These are phyloP conservation scores for Colletotrichum sp. DNA, from an alignment of 2,329 filamentous ascomycete genomes.

Conservation along the genomic window DNA sequence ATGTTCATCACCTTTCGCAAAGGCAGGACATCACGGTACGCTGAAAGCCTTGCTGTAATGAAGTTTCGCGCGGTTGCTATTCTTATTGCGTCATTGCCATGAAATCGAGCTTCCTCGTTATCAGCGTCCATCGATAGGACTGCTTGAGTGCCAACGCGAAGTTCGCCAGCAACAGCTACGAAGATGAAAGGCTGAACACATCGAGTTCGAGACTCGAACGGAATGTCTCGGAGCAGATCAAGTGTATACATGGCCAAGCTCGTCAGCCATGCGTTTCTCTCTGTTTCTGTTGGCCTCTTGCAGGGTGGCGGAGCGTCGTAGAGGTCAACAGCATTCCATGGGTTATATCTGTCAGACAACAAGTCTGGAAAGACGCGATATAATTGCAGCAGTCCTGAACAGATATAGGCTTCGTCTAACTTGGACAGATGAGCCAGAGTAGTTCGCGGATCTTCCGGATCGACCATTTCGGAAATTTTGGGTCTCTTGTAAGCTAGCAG, in stretches of 20 bases:
- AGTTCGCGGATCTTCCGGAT: neutral
- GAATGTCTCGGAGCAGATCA: neutral
- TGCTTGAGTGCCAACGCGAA: neutral
- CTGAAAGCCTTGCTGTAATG: neutral
- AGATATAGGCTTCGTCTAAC: neutral
- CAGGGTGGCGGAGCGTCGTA: neutral
- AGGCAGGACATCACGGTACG: neutral
- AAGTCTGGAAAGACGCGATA: neutral
- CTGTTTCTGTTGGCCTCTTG: neutral
- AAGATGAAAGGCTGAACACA: neutral
- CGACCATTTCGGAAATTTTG: neutral
- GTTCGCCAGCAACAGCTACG: neutral
- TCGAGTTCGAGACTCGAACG: neutral
- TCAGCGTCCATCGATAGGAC: neutral
- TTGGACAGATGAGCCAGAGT: neutral
- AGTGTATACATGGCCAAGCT: neutral
- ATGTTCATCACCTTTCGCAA: neutral
- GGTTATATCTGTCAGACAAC: neutral
- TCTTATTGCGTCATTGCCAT: neutral
- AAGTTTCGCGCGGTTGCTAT: neutral
- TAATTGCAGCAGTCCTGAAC: neutral
- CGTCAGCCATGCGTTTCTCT: neutral
- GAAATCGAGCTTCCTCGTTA: neutral
- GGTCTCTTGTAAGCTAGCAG: neutral
- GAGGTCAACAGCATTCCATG: neutral